A percentile compares a stretch with the other conserved stretches of the same genome.
These are phyloP conservation scores for Coleophoma eucalyptorum DNA, from an alignment of 2,329 filamentous ascomycete genomes.

Conservation along the genomic window DNA sequence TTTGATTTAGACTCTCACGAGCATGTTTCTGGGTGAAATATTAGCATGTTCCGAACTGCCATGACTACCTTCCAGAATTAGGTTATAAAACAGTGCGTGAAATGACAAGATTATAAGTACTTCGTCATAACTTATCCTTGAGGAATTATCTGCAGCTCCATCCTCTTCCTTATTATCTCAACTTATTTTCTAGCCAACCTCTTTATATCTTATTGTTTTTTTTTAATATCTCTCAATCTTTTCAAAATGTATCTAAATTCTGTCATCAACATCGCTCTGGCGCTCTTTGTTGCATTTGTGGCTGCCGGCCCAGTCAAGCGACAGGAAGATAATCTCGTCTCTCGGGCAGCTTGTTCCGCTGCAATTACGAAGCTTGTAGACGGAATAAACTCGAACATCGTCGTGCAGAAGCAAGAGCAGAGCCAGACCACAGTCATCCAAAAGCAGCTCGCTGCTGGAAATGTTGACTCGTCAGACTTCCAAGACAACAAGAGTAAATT, in stretches of 20 bases:
- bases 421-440: conserved; percentile 7
- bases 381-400: conserved; percentile 14
- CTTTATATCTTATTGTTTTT: no score
- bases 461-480: conserved; percentile 3
- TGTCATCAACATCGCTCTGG: not conserved
- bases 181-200: no score
- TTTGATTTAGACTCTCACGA: no score
- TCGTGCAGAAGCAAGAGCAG: conserved; percentile 11
- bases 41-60: no score
- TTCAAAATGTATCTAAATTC: not conserved
- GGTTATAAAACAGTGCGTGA: no score
- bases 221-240: not conserved
- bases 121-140: no score
- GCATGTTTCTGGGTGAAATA: no score
- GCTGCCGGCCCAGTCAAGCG: not conserved
- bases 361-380: conserved; percentile 6
- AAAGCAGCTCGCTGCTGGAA: not conserved
- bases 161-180: no score
- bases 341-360: conserved; percentile 6
- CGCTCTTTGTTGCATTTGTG: not conserved
- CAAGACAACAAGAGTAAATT: conserved; percentile 6
- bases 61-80: no score
- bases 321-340: not conserved
- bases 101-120: no score
- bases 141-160: no score